A percentile compares a stretch with the other conserved stretches of the same genome.
These are phyloP conservation scores for Plasmodium gaboni DNA, from an alignment of 169 alveolate species.

Conservation along the genomic window DNA sequence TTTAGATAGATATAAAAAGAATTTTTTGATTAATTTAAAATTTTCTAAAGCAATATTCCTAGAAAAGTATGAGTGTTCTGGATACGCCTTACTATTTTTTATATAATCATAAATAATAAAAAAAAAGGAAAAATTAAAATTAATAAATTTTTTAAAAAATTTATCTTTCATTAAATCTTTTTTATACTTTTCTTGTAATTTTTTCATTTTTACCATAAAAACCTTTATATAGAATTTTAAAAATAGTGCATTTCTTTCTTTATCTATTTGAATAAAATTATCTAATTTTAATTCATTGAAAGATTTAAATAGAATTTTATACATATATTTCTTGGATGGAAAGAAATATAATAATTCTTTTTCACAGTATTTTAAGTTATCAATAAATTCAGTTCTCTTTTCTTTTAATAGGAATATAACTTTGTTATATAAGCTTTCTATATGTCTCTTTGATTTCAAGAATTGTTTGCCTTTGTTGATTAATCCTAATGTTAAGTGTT, in stretches of 20 bases:
- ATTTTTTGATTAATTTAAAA: slow-evolving; percentile 1
- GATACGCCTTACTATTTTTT: slow-evolving; percentile 2
- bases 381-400: slow-evolving; percentile 10
- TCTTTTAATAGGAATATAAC: slow-evolving; percentile 17
- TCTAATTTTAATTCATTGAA: slow-evolving; percentile 29
- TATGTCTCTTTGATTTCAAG: slow-evolving; percentile 31
- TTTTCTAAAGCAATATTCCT: slow-evolving; percentile 3
- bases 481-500: slow-evolving; percentile 2
- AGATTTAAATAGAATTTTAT: slow-evolving; percentile 13
- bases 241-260: neutral
- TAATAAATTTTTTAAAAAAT: slow-evolving; percentile 60
- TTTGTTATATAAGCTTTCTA: slow-evolving; percentile 21
- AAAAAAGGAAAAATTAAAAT: slow-evolving; percentile 36
- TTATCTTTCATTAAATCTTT: slow-evolving; percentile 34
- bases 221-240: slow-evolving; percentile 20
- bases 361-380: slow-evolving; percentile 26
- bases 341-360: slow-evolving; percentile 44
- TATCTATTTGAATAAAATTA: slow-evolving; percentile 29
- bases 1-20: slow-evolving; percentile 8
- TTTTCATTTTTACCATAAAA: slow-evolving; percentile 30
- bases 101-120: slow-evolving; percentile 39
- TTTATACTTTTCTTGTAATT: slow-evolving; percentile 42
- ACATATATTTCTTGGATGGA: slow-evolving; percentile 49
- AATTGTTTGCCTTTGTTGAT: slow-evolving; percentile 37
- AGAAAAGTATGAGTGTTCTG: slow-evolving; percentile 5